Conservation (phyloP, 148 eudicot genomes). For the Gaultheria prostrata region DNA sequence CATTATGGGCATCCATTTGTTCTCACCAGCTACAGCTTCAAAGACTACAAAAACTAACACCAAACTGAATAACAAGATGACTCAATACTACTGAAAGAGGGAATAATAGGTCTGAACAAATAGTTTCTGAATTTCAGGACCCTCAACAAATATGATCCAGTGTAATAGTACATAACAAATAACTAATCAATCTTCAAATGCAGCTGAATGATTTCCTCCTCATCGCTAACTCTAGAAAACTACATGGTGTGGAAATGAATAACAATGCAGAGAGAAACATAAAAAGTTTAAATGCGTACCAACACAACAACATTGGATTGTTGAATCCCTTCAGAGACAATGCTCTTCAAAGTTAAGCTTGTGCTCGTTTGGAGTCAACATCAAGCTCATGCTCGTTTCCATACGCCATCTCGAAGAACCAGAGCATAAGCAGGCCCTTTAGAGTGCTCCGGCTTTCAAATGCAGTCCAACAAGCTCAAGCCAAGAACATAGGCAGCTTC, state of each 20-base stretch:
- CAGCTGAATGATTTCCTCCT: constrained; percentile 17
- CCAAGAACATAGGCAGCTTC: constrained; percentile 15
- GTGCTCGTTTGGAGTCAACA: background rate
- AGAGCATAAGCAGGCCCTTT: constrained; percentile 9
- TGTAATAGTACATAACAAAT: constrained; percentile 12
- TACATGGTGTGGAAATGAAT: constrained; percentile 36
- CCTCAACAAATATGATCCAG: constrained; percentile 13
- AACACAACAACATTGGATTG: constrained; percentile 30
- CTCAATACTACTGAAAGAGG: constrained; percentile 10
- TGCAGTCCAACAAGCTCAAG: constrained; percentile 21
- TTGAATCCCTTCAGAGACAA: constrained; percentile 22
- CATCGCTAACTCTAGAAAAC: constrained; percentile 29
- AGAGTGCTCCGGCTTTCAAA: background rate
- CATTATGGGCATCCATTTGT: constrained; percentile 20
- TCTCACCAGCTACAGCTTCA: constrained; percentile 28
- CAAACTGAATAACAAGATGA: constrained; percentile 3
- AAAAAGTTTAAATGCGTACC: constrained; percentile 22
- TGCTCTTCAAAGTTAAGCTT: constrained; percentile 13
- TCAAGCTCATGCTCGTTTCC: constrained; percentile 2
- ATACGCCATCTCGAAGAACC: constrained; percentile 6
- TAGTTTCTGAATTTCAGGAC: constrained; percentile 12
- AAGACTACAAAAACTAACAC: constrained; percentile 15
- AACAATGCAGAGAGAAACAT: constrained; percentile 29
- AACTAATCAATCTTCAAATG: constrained; percentile 10
- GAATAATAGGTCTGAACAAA: constrained; percentile 11